Evolutionary conservation across 257 asterid species (phyloP).

Genomic region (Solanum clarkiae): DNA sequence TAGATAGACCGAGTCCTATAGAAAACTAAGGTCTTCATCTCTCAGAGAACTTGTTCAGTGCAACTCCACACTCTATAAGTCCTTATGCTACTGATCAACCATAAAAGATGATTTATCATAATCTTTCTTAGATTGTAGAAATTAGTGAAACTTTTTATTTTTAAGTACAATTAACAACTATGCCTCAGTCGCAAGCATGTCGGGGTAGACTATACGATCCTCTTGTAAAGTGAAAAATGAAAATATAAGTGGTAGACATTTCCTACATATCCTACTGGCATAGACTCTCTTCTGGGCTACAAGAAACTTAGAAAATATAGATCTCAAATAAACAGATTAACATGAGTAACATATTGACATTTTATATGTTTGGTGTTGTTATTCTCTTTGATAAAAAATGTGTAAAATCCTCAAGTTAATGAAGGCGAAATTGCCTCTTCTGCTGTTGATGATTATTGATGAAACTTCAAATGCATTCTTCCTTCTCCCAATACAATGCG

Average conservation of each 20-base stretch:
- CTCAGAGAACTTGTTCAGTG: neutral
- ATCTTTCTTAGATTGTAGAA: neutral
- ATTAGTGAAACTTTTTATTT: neutral
- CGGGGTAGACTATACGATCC: neutral
- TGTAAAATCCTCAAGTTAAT: constrained; percentile 72
- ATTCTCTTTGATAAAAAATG: constrained; percentile 27
- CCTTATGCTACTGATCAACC: neutral
- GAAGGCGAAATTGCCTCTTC: constrained; percentile 87
- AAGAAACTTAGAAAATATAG: neutral
- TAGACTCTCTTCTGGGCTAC: neutral
- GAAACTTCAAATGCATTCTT: constrained; percentile 90
- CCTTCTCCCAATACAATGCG: constrained; percentile 88
- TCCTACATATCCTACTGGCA: neutral
- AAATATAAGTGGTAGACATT: neutral
- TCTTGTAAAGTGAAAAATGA: neutral
- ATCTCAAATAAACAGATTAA: neutral
- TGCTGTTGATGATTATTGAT: constrained; percentile 66
- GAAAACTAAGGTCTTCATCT: neutral
- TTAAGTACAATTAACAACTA: neutral
- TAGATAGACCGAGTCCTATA: neutral
- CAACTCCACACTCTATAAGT: neutral
- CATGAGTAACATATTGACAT: neutral
- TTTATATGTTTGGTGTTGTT: neutral
- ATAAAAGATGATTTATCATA: neutral
- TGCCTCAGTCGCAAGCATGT: neutral